Percentiles rank a stretch among this genome's conserved stretches.
Conservation (phyloP, 2,329 filamentous ascomycete genomes). For the Fusarium penzigii region DNA sequence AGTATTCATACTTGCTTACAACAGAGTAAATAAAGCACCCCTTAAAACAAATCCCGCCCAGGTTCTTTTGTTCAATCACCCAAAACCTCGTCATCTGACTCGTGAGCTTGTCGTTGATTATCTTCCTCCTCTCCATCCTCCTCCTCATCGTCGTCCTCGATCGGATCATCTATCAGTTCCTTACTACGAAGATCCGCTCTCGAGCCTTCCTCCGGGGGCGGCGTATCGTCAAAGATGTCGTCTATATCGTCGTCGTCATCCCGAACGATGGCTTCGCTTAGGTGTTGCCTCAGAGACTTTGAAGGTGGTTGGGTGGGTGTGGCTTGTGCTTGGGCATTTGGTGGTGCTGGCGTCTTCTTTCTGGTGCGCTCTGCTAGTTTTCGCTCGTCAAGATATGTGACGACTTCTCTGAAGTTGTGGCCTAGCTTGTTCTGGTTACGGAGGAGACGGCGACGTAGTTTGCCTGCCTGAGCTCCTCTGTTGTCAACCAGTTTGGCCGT, state of each 20-base stretch:
- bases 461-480: slow-evolving; percentile 58
- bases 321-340: slow-evolving; percentile 11
- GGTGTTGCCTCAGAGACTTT: slow-evolving; percentile 36
- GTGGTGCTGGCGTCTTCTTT: slow-evolving; percentile 37
- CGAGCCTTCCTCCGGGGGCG: slow-evolving; percentile 59
- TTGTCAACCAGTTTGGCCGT: slow-evolving; percentile 73
- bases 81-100: slow-evolving; percentile 46
- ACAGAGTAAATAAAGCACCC: not conserved
- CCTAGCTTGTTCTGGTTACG: slow-evolving; percentile 82
- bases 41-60: not conserved
- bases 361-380: slow-evolving; percentile 50
- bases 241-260: slow-evolving; percentile 43
- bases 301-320: slow-evolving; percentile 8
- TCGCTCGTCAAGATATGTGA: slow-evolving; percentile 75
- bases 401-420: slow-evolving; percentile 80
- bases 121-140: slow-evolving; percentile 35
- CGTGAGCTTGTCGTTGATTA: slow-evolving; percentile 31
- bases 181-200: slow-evolving; percentile 57
- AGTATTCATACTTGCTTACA: too few species aligned
- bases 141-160: slow-evolving; percentile 34
- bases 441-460: slow-evolving; percentile 69
- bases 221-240: slow-evolving; percentile 49
- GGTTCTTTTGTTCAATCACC: slow-evolving; percentile 40
- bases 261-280: slow-evolving; percentile 48
- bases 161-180: slow-evolving; percentile 54